phyloP scores from a whole-genome alignment of 495 filamentous ascomycete species.

The Umbilicaria muhlenbergii region DNA sequence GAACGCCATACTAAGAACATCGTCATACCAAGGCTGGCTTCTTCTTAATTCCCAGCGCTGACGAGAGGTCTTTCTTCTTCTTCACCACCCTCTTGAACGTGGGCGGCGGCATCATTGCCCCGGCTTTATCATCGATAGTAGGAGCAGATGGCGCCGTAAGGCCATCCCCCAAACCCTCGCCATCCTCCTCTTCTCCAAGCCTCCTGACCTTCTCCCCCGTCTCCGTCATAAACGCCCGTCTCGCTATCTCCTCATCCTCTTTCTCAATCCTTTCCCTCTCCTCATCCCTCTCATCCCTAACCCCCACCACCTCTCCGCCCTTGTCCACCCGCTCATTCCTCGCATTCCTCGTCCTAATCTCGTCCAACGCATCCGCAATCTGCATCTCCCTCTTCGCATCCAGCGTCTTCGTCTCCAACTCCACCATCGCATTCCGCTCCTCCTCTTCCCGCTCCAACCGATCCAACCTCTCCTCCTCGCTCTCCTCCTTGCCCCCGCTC shows the following conservation, averaged over 20 bases:
- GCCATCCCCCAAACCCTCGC: constrained; percentile 13
- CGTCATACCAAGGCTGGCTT: constrained; percentile 40
- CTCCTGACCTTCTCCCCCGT: constrained; percentile 37
- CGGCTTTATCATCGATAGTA: constrained; percentile 13
- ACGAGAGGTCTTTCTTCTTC: constrained; percentile 64
- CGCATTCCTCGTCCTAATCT: constrained; percentile 85
- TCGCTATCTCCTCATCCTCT: constrained; percentile 78
- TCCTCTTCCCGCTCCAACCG: constrained; percentile 63
- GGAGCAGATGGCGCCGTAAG: neutral
- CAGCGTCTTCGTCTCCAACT: constrained; percentile 65
- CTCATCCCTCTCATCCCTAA: constrained; percentile 33
- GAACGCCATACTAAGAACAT: neutral
- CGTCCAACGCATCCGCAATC: constrained; percentile 89
- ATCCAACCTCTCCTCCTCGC: constrained; percentile 77
- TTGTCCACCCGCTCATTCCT: constrained; percentile 59
- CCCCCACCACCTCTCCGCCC: constrained; percentile 34
- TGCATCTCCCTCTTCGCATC: constrained; percentile 97
- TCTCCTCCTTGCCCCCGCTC: constrained; percentile 47
- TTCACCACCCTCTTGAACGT: constrained; percentile 66
- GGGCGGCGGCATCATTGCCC: constrained; percentile 34
- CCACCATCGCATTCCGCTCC: constrained; percentile 58
- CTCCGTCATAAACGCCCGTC: constrained; percentile 57
- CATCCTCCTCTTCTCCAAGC: constrained; percentile 28
- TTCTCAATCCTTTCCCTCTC: constrained; percentile 47
- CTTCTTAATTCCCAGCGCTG: constrained; percentile 80